Base-by-base conservation (phyloP, 306 rosid species). In the Castanospermum australe region DNA sequence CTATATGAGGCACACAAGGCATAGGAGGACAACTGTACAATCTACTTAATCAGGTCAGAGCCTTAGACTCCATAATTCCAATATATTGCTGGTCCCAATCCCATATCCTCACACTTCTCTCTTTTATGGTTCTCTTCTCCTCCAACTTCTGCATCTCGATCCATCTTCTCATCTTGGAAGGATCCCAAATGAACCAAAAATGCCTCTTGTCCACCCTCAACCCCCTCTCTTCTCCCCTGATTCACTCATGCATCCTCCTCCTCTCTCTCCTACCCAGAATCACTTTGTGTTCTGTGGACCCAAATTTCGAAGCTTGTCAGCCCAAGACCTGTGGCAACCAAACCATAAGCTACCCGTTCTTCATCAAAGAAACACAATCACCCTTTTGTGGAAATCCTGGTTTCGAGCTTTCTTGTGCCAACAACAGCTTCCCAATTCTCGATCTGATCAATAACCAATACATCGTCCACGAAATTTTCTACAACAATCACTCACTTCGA, bases 271-370 rank as follows among this genome's bases (percentile, higher is more conserved):
- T 75, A 4, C 8, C 67, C 1, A 4, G 12, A 4, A 18, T 44
- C 51, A 7, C 76, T n/a, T 4, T 52, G 1, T 61, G 12, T 36
- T 66, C 88, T 14, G 36, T 61, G 0, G 73, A 89, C 24, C 47
- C 9, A 10, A 13, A 30, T 2, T 89, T 51, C 73, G 6, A 62
- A 59, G 42, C 61, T 15, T 89, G 93, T 77, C 44, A 57, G 2
- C 75, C 76, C 17, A 4, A 1, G 13, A 28, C 57, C 18, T 89
- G 93, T n/a, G 86, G 80, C 6, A 62, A 59, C 67, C 85, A 47
- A 25, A 6, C 18, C 21, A 82, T 89, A 33, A 73, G 18, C 10
- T 89, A 67, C 80, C 91, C 91, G 0, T 89, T 89, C 44, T 78
- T 36, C 77, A 78, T 83, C 3, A 1, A 2, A 5, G 67, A 60